These are phyloP conservation scores for Talaromyces trachyspermus DNA, from an alignment of 495 filamentous ascomycete genomes.

Conservation along the genomic window DNA sequence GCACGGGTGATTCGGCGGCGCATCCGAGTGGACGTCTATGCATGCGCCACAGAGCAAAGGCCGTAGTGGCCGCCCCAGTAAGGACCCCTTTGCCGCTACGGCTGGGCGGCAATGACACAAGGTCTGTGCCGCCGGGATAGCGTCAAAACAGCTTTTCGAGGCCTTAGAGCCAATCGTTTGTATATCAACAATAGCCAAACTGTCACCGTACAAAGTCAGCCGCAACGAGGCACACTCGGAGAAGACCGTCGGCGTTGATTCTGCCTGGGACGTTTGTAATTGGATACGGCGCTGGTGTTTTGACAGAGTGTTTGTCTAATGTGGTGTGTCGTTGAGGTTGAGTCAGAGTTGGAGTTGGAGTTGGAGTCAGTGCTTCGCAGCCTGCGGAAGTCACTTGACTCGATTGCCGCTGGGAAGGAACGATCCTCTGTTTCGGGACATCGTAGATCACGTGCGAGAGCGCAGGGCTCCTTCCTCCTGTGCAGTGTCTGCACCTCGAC, in stretches of 20 bases:
- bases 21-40: slow-evolving; percentile 7
- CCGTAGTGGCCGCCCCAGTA: slow-evolving; percentile 2
- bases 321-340: too few species aligned
- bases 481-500: too few species aligned
- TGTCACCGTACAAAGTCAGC: not conserved
- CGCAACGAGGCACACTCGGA: slow-evolving; percentile 1
- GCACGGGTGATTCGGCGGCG: slow-evolving; percentile 10
- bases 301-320: too few species aligned
- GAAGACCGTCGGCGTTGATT: too few species aligned
- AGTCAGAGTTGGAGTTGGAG: too few species aligned
- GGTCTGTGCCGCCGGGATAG: slow-evolving; percentile 5
- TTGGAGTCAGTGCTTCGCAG: too few species aligned
- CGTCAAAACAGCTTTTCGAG: slow-evolving; percentile 3
- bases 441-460: not conserved
- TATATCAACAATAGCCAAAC: not conserved
- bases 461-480: not conserved
- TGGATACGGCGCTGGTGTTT: too few species aligned
- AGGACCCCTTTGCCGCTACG: slow-evolving; percentile 9
- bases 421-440: not conserved
- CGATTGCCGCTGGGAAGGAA: too few species aligned
- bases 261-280: too few species aligned
- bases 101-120: slow-evolving; percentile 8
- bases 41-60: slow-evolving; percentile 4
- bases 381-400: too few species aligned
- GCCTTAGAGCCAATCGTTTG: slow-evolving; percentile 5